Evolutionary conservation across 176 grass and related monocot genomes (phyloP).

Genomic region (Calamus simplicifolius): DNA sequence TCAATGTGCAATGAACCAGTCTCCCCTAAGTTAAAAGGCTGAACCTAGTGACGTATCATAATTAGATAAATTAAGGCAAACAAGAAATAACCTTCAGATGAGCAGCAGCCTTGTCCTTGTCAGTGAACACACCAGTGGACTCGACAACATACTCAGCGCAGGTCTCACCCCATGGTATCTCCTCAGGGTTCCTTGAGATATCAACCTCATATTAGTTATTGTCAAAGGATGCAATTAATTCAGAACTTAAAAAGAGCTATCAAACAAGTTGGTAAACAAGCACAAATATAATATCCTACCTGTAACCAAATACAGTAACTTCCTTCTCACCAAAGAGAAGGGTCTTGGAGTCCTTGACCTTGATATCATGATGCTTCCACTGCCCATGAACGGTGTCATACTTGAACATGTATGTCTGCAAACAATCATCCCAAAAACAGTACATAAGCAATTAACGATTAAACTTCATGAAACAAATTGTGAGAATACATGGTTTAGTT

Average conservation of each 20-base stretch:
- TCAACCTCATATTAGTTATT: no score
- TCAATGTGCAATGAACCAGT: no score
- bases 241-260: not conserved
- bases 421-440: not conserved
- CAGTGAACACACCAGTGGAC: conserved; percentile 61
- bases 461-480: no score
- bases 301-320: conserved; percentile 41
- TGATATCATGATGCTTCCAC: conserved; percentile 54
- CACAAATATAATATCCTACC: conserved; percentile 11
- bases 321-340: conserved; percentile 54
- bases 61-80: no score
- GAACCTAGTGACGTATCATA: no score
- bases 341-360: conserved; percentile 56
- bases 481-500: no score
- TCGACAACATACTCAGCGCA: conserved; percentile 49
- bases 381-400: conserved; percentile 55
- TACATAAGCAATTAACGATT: no score
- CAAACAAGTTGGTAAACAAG: not conserved
- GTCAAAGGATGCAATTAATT: not conserved
- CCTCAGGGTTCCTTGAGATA: conserved; percentile 40
- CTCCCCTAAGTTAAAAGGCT: no score
- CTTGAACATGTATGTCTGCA: conserved; percentile 69
- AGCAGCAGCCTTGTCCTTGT: conserved; percentile 63
- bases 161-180: conserved; percentile 59
- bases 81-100: conserved; percentile 42